Evolutionary conservation across 345 rosid species (phyloP), one percentile per base, ranked within the genome.

Genomic region (Euphorbia tirucalli): DNA sequence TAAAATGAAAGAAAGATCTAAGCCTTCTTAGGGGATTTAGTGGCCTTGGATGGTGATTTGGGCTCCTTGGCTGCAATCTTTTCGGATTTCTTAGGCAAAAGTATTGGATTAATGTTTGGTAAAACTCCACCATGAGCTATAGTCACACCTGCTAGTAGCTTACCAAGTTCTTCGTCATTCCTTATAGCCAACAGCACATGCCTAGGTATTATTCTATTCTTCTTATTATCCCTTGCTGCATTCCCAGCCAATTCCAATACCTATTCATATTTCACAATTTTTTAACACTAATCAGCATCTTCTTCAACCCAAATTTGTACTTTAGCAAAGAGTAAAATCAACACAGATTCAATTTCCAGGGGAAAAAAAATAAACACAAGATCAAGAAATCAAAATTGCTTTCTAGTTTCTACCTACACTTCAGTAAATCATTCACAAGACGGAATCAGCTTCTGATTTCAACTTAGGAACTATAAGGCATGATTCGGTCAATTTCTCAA

Each of bases 221-320:
- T 82, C 80, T 82, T 82, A 80, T 82, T 82, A 48, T 82, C 85
- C 50, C 85, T 64, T 7, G 85, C 85, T 5, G 82, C 85, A 70
- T 82, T 82, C 0, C 85, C 85, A 32, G 85, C 82, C 52, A 82
- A 50, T 72, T 78, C 85, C 68, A 82, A 37, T 9, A 82, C 85
- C 85, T 82, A 24, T 9, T 22, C 60, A 22, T 22, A 14, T 60
- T 21, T 56, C 39, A 35, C 39, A 35, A n/a, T n/a, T n/a, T n/a
- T n/a, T n/a, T n/a, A n/a, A n/a, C n/a, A n/a, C n/a, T n/a, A n/a
- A n/a, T n/a, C n/a, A n/a, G n/a, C n/a, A n/a, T n/a, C n/a, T n/a
- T n/a, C n/a, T n/a, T n/a, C n/a, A n/a, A n/a, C 28, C 60, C 60
- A 9, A 1, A 55, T 55, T 55, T 14, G 54, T 3, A 49, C 19